A percentile compares a stretch with the other conserved stretches of the same genome.
phyloP scores from a whole-genome alignment of 495 filamentous ascomycete species.

The Aspergillus hancockii region DNA sequence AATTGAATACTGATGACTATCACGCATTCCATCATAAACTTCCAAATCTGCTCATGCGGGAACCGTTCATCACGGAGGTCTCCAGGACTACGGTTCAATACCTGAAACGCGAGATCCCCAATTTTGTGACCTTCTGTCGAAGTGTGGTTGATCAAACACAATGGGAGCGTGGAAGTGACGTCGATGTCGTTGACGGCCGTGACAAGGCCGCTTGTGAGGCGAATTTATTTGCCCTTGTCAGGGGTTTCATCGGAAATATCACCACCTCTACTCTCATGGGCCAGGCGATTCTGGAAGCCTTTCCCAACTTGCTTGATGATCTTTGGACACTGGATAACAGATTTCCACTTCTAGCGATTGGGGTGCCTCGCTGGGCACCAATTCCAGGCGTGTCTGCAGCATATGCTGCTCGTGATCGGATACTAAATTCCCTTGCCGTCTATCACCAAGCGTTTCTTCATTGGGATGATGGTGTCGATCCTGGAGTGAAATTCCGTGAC shows the following conservation, averaged over 20 bases:
- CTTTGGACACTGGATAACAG: constrained; percentile 57
- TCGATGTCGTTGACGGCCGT: constrained; percentile 31
- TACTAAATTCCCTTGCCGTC: constrained; percentile 46
- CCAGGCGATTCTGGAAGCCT: constrained; percentile 53
- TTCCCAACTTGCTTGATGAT: constrained; percentile 53
- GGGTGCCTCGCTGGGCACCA: constrained; percentile 54
- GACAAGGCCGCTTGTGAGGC: constrained; percentile 46
- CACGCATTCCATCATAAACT: constrained; percentile 39
- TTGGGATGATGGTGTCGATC: constrained; percentile 45
- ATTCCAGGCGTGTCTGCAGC: constrained; percentile 51
- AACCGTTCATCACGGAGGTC: constrained; percentile 43
- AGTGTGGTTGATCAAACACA: constrained; percentile 60
- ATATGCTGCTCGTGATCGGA: constrained; percentile 50
- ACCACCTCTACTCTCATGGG: constrained; percentile 57
- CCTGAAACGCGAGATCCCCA: constrained; percentile 44
- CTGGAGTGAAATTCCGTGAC: constrained; percentile 51
- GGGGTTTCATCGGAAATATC: constrained; percentile 54
- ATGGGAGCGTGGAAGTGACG: constrained; percentile 57
- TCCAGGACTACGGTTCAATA: constrained; percentile 32
- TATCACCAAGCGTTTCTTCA: constrained; percentile 53
- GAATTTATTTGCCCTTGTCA: constrained; percentile 53
- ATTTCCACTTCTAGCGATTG: constrained; percentile 51
- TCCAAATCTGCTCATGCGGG: constrained; percentile 41
- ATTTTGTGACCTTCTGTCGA: constrained; percentile 58
- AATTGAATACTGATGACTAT: constrained; percentile 31